A percentile compares a stretch with the other conserved stretches of the same genome.
phyloP scores from a whole-genome alignment of 257 asterid species.

The Solanum neorickii region DNA sequence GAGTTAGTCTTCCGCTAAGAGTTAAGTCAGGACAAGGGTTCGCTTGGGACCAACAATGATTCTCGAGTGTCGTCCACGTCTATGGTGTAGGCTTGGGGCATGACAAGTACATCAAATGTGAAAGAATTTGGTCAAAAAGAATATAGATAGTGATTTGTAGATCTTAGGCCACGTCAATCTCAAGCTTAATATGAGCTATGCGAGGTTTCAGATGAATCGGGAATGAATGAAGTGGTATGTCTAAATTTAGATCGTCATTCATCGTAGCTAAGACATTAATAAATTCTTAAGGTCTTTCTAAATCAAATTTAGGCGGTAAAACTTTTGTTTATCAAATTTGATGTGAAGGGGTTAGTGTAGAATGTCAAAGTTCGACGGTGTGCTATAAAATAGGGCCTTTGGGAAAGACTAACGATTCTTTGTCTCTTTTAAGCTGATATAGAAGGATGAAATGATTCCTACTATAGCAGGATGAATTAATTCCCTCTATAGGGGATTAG shows the following conservation, averaged over 20 bases:
- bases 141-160: neutral
- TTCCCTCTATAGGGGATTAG: neutral
- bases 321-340: too few species aligned
- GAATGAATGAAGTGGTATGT: neutral
- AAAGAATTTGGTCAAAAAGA: neutral
- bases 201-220: neutral
- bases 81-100: too few species aligned
- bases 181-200: neutral
- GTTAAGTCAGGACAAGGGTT: too few species aligned
- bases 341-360: neutral
- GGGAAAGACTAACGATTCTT: neutral
- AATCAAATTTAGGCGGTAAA: too few species aligned
- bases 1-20: too few species aligned
- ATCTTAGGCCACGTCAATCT: neutral
- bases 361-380: neutral
- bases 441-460: neutral
- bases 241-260: neutral
- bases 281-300: too few species aligned
- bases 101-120: too few species aligned
- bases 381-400: neutral
- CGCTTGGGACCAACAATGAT: too few species aligned
- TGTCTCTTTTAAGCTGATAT: neutral
- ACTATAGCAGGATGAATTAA: neutral
- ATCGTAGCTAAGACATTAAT: neutral
- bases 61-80: too few species aligned